phyloP scores from a whole-genome alignment of 2,329 filamentous ascomycete genomes.

The Phaeophleospora eucalypticola region DNA sequence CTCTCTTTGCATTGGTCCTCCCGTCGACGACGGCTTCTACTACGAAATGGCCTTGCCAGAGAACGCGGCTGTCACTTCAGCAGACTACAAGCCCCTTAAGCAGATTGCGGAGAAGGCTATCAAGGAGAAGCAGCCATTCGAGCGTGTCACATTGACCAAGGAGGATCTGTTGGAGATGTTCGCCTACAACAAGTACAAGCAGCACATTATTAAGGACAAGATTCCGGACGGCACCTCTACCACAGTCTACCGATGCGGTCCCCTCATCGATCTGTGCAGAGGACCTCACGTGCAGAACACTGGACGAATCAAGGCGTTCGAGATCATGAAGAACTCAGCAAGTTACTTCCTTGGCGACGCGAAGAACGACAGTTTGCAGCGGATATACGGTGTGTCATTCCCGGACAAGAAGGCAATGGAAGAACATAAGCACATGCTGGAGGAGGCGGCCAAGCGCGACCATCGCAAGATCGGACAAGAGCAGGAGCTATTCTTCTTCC shows the following conservation, averaged over 20 bases:
- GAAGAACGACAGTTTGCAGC: conserved; percentile 89
- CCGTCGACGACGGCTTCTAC: conserved; percentile 88
- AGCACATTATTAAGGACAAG: conserved; percentile 93
- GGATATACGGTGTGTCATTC: conserved; percentile 95
- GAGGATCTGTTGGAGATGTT: conserved; percentile 94
- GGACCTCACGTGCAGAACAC: conserved; percentile 94
- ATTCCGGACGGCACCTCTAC: conserved; percentile 83
- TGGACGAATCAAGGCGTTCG: conserved; percentile 88
- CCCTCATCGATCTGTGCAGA: conserved; percentile 89
- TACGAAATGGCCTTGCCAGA: conserved; percentile 89
- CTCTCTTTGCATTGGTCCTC: conserved; percentile 88
- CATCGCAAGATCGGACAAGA: conserved; percentile 91
- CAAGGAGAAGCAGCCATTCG: conserved; percentile 95
- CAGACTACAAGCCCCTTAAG: conserved; percentile 83
- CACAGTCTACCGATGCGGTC: conserved; percentile 91
- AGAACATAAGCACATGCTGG: conserved; percentile 89
- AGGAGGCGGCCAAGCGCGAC: conserved; percentile 96
- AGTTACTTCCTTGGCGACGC: conserved; percentile 95
- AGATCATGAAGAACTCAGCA: conserved; percentile 80
- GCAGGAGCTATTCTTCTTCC: conserved; percentile 97
- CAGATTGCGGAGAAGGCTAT: conserved; percentile 75
- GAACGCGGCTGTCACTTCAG: conserved; percentile 64
- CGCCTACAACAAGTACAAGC: conserved; percentile 96
- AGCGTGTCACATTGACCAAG: conserved; percentile 84
- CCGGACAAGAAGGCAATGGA: conserved; percentile 91